Evolutionary conservation across 2,329 filamentous ascomycete species (phyloP), one percentile per base, ranked within the genome.

Genomic region (Coleophoma crateriformis): DNA sequence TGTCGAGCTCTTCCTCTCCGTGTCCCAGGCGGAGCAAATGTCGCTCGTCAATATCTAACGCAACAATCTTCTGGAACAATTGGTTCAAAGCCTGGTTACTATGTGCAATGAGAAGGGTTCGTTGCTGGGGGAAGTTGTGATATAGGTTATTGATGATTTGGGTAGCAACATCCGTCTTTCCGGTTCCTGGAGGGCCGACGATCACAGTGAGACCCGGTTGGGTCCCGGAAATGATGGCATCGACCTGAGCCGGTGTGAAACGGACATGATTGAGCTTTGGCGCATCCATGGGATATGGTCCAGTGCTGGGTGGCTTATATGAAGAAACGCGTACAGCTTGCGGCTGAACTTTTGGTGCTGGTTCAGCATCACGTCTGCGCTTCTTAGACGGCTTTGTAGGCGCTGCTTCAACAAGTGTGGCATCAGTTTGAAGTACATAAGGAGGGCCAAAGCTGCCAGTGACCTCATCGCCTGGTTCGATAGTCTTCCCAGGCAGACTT

Each of bases 131-230:
- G 65, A 96, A 99, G 69, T 97, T 96, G 73, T 97, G 92, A 65
- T 99, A 99, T 59, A 99, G 87, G 67, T 97, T 96, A 73, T 89
- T 96, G 71, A 99, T 99, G 65, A 97, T 95, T 68, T 99, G 94
- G 4, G 92, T 96, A 44, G 90, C 91, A 47, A 99, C 94, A 68
- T 99, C 94, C n/a, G 94, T 99, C 74, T 99, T 99, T 54, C 95
- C 94, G 7, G 94, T 99, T 48, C 94, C 94, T 7, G 94, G 94
- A 48, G 94, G 94, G 1, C 94, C 94, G 54, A 99, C 89, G 58
- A 99, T 87, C 44, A 99, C 81, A 1, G 92, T 96, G 46, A 99
- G 76, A 17, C 95, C 94, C 34, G 94, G 92, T 61, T 99, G 95
- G 7, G 89, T 91, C 17, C 94, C 94, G 38, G 92, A 96, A 52